Evolutionary conservation across 768 basidiomycete genomes (phyloP).

Genomic region (Leccinum subgranulosum): DNA sequence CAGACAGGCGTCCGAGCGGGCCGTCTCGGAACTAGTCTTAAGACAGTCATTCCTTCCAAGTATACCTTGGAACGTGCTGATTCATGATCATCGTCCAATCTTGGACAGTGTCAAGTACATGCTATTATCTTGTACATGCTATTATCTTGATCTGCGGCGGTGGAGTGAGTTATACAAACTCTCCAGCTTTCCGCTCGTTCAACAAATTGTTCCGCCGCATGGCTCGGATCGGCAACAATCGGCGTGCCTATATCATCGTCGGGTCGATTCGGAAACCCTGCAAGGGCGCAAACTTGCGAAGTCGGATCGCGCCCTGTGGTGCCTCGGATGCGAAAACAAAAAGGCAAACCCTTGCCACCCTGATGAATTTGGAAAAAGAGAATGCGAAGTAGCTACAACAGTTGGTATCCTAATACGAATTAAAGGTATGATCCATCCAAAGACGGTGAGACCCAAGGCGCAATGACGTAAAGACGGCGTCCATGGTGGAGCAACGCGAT

Average conservation of each 20-base stretch:
- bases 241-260: neutral
- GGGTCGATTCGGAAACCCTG: neutral
- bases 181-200: neutral
- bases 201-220: neutral
- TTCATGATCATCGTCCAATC: neutral
- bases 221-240: neutral
- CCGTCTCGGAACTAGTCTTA: neutral
- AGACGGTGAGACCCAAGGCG: neutral
- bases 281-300: neutral
- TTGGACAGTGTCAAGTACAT: neutral
- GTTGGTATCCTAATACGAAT: constrained; percentile 16
- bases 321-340: neutral
- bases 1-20: neutral
- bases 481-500: constrained; percentile 13
- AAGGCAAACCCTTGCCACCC: constrained; percentile 22
- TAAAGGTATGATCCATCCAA: constrained; percentile 14
- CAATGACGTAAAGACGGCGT: constrained; percentile 3
- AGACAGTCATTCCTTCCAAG: too few species aligned
- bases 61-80: neutral
- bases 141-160: neutral
- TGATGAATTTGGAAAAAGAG: neutral
- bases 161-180: neutral
- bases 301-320: neutral
- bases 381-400: constrained; percentile 5
- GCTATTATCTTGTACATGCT: too few species aligned